These are phyloP conservation scores for Colletotrichum simmondsii DNA, from an alignment of 2,329 filamentous ascomycete species.

Conservation along the genomic window DNA sequence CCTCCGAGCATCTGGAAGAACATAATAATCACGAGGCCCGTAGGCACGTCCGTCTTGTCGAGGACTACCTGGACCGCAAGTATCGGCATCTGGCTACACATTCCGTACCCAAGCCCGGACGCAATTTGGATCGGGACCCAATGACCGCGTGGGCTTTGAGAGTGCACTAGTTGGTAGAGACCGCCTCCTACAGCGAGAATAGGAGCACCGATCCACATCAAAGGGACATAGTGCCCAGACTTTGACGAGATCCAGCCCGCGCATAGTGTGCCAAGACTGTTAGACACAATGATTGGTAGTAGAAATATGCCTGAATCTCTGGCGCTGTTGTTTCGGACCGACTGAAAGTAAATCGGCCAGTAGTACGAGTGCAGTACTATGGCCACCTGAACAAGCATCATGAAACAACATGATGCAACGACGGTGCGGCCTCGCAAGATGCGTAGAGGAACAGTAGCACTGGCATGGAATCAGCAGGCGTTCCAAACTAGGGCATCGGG, in stretches of 20 bases:
- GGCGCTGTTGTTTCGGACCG: slow-evolving; percentile 19
- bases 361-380: slow-evolving; percentile 38
- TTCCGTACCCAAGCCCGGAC: no score
- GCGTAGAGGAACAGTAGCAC: not conserved
- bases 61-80: no score
- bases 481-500: no score
- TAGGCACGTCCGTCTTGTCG: no score
- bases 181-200: slow-evolving; percentile 23
- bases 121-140: no score
- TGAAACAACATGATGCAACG: slow-evolving; percentile 23
- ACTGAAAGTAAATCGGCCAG: slow-evolving; percentile 39
- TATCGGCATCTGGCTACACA: no score
- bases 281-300: slow-evolving; percentile 13
- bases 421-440: slow-evolving; percentile 18
- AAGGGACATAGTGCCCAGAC: slow-evolving; percentile 27
- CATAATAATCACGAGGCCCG: no score
- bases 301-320: slow-evolving; percentile 12
- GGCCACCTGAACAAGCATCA: slow-evolving; percentile 36
- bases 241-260: slow-evolving; percentile 17
- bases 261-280: slow-evolving; percentile 19
- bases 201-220: slow-evolving; percentile 31
- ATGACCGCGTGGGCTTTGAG: no score
- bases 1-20: no score
- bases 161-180: slow-evolving; percentile 21
- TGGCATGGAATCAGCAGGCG: no score